A percentile compares a stretch with the other conserved stretches of the same genome.
These are phyloP conservation scores for Lactarius akahatsu DNA, from an alignment of 768 basidiomycete species.

Conservation along the genomic window DNA sequence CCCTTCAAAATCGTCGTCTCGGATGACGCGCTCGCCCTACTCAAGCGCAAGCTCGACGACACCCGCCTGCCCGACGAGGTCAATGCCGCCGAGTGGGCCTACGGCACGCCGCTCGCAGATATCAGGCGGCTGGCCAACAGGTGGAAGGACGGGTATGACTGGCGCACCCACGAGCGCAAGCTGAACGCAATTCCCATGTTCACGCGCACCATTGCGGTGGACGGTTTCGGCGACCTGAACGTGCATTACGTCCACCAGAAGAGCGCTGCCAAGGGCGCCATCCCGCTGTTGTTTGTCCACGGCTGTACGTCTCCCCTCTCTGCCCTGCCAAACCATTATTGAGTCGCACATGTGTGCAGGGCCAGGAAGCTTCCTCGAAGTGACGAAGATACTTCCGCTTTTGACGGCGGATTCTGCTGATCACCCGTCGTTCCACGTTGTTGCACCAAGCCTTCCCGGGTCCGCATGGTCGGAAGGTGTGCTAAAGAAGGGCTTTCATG, in stretches of 20 bases:
- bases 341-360: slow-evolving; percentile 24
- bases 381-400: slow-evolving; percentile 32
- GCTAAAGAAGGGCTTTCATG: slow-evolving; percentile 31
- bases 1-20: background rate
- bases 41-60: background rate
- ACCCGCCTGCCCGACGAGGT: no score
- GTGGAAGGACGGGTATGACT: slow-evolving; percentile 35
- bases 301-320: slow-evolving; percentile 28
- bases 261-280: slow-evolving; percentile 31
- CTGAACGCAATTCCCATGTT: no score
- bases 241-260: slow-evolving; percentile 38
- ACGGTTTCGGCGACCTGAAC: slow-evolving; percentile 17
- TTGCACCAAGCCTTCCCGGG: slow-evolving; percentile 33
- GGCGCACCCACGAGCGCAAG: slow-evolving; percentile 30
- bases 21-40: background rate
- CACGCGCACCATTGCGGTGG: background rate
- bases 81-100: no score
- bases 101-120: no score
- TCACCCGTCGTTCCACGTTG: slow-evolving; percentile 33
- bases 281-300: slow-evolving; percentile 34
- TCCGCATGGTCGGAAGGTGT: slow-evolving; percentile 33
- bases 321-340: slow-evolving; percentile 4
- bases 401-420: slow-evolving; percentile 26
- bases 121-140: no score
- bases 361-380: slow-evolving; percentile 34